These are phyloP conservation scores for Trichoderma lentiforme DNA, from an alignment of 2,329 filamentous ascomycete genomes.

Conservation along the genomic window DNA sequence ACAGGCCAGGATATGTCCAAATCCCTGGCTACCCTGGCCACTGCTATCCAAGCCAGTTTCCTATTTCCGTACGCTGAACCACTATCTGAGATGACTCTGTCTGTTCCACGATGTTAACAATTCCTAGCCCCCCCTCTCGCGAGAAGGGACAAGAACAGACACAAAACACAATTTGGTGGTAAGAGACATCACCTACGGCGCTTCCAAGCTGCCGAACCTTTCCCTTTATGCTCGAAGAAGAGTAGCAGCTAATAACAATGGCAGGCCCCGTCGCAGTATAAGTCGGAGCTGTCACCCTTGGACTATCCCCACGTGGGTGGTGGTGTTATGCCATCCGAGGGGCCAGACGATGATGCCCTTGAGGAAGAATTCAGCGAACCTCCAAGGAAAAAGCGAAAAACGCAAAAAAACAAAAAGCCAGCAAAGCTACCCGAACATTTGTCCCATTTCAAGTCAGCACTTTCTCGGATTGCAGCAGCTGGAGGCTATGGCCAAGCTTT, in stretches of 20 bases:
- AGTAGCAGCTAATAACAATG: neutral
- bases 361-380: neutral
- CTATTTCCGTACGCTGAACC: neutral
- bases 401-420: conserved; percentile 23
- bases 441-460: rapidly evolving
- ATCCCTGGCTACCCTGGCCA: neutral
- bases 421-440: neutral
- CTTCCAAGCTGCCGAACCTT: neutral
- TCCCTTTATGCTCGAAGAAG: neutral
- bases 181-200: neutral
- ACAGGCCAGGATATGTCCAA: neutral
- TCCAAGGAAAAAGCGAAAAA: conserved; percentile 13
- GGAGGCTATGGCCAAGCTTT: no score
- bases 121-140: neutral
- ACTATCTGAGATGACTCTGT: neutral
- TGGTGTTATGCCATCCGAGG: neutral
- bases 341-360: neutral
- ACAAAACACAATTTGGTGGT: neutral
- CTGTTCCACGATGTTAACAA: neutral
- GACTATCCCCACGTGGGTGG: neutral
- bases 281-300: neutral
- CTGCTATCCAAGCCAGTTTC: neutral
- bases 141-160: neutral
- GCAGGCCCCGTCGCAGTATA: neutral
- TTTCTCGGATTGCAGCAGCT: neutral